phyloP scores from a whole-genome alignment of 2,329 filamentous ascomycete species.

The Fusarium veterinarium region DNA sequence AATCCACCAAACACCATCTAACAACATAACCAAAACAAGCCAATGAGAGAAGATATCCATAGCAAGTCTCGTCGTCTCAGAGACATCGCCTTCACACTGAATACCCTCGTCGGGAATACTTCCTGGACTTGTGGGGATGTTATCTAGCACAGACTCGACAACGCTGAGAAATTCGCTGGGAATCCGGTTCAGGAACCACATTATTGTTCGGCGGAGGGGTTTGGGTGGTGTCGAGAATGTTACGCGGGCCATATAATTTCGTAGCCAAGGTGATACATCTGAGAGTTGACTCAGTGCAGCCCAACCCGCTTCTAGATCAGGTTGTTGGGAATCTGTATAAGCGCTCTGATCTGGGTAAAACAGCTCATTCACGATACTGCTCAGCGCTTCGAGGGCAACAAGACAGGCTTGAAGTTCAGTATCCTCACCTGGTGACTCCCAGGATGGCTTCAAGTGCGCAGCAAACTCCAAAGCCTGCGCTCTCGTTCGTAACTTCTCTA shows the following conservation, averaged over 20 bases:
- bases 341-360: background rate
- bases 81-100: background rate
- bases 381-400: slow-evolving; percentile 8
- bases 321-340: background rate
- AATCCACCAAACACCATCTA: slow-evolving; percentile 57
- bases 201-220: slow-evolving; percentile 51
- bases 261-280: slow-evolving; percentile 30
- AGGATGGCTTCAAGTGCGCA: background rate
- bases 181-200: slow-evolving; percentile 55
- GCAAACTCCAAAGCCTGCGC: slow-evolving; percentile 11
- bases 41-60: slow-evolving; percentile 55
- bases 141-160: slow-evolving; percentile 49
- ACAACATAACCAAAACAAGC: slow-evolving; percentile 52
- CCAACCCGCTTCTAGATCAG: background rate
- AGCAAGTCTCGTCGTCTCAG: slow-evolving; percentile 41
- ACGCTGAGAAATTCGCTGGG: slow-evolving; percentile 49
- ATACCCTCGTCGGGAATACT: background rate
- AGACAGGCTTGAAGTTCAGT: slow-evolving; percentile 23
- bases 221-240: slow-evolving; percentile 45
- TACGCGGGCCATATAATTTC: slow-evolving; percentile 33
- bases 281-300: background rate
- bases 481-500: slow-evolving; percentile 1
- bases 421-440: background rate
- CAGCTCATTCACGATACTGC: slow-evolving; percentile 21
- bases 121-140: slow-evolving; percentile 8